Conservation (phyloP, 2,329 filamentous ascomycete genomes). For the Davidsoniella neocaledoniae region DNA sequence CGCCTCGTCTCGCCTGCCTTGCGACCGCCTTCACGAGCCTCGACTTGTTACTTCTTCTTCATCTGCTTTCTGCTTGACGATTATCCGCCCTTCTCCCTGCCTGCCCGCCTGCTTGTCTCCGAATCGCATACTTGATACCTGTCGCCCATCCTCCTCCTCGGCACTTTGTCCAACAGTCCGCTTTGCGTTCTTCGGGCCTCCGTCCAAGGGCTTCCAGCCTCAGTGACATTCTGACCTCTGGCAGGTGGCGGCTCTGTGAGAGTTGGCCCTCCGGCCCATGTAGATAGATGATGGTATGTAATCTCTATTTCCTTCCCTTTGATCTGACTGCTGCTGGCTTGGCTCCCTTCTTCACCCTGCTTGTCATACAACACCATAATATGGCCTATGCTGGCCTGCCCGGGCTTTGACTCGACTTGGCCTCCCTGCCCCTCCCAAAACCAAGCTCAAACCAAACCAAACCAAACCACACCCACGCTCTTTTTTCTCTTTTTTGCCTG, state of each 20-base stretch:
- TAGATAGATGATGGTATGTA: slow-evolving; percentile 12
- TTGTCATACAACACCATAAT: background rate
- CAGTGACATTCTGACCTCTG: slow-evolving; percentile 1
- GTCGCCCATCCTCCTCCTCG: background rate
- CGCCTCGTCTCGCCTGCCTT: no score
- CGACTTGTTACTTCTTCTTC: background rate
- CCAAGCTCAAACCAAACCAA: background rate
- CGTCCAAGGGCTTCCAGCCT: background rate
- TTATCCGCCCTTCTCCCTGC: background rate
- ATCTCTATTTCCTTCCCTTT: background rate
- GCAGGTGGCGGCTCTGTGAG: slow-evolving; percentile 9
- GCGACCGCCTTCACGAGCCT: background rate
- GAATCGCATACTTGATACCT: background rate
- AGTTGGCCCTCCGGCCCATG: slow-evolving; percentile 12
- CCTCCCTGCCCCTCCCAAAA: background rate
- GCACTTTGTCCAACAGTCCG: background rate
- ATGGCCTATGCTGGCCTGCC: background rate
- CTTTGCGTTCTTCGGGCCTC: background rate
- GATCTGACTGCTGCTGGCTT: background rate
- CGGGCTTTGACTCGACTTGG: background rate
- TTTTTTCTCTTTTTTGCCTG: no score
- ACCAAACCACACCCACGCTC: background rate
- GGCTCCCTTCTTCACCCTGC: background rate
- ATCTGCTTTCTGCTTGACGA: background rate
- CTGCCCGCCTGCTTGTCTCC: background rate